These are phyloP conservation scores for Serpula lacrymans DNA, from an alignment of 768 basidiomycete species.

Conservation along the genomic window DNA sequence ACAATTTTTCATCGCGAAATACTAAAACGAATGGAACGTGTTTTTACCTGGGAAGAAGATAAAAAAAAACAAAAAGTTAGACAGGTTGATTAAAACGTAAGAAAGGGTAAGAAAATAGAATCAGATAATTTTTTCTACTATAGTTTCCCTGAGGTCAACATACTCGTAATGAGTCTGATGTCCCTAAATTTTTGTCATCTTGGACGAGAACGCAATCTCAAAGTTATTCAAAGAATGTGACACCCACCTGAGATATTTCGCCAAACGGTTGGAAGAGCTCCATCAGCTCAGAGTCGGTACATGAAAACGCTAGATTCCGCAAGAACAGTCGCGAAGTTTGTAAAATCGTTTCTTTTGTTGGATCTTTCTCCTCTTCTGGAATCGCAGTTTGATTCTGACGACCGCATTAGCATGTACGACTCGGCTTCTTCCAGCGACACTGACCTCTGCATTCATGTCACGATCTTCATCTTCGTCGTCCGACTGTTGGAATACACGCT, in stretches of 20 bases:
- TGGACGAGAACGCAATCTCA: conserved; percentile 7
- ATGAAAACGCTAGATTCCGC: conserved; percentile 91
- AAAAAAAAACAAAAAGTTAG: background rate
- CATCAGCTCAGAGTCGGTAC: conserved; percentile 66
- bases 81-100: background rate
- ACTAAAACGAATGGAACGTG: background rate
- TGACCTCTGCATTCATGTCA: conserved; percentile 9
- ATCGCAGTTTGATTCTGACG: no score
- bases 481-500: conserved; percentile 60
- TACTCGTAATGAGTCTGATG: conserved; percentile 43
- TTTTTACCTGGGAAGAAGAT: conserved; percentile 3
- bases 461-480: conserved; percentile 45
- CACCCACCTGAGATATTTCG: conserved; percentile 68
- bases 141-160: conserved; percentile 53
- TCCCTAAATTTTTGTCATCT: conserved; percentile 47
- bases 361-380: conserved; percentile 24
- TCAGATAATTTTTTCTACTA: conserved; percentile 57
- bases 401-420: conserved; percentile 1
- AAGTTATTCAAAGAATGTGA: background rate
- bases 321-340: conserved; percentile 82
- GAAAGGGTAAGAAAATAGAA: background rate
- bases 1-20: conserved; percentile 40
- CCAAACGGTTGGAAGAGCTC: conserved; percentile 69
- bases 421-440: conserved; percentile 2
- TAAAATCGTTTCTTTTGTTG: conserved; percentile 49